Evolutionary conservation across 345 rosid genomes (phyloP).

Genomic region (Eucalyptus virginea): DNA sequence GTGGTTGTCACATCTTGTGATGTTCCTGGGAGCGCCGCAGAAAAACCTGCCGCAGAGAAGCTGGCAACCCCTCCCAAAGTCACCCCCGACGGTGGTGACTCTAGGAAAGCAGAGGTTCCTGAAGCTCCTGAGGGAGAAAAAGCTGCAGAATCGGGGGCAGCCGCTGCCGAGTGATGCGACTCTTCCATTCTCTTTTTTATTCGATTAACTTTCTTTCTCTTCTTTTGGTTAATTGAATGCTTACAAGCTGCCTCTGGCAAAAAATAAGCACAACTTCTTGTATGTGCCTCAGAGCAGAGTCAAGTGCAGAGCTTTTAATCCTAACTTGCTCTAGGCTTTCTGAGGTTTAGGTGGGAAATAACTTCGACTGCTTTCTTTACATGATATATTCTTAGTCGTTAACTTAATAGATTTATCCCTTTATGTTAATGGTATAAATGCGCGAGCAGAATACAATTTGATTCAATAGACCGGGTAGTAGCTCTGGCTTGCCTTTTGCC

Average conservation of each 20-base stretch:
- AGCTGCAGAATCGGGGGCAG: slow-evolving; percentile 9
- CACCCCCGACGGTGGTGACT: not conserved
- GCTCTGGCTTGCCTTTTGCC: not conserved
- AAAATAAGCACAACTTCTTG: not conserved
- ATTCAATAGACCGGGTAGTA: not conserved
- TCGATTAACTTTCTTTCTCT: not conserved
- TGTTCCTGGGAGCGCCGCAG: not conserved
- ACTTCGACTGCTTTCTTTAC: not conserved
- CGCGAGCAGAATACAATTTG: not conserved
- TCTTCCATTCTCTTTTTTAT: not conserved
- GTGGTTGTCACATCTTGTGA: slow-evolving; percentile 4
- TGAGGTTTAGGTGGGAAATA: not conserved
- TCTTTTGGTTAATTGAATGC: not conserved
- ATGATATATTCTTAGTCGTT: not conserved
- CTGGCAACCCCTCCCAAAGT: slow-evolving; percentile 24
- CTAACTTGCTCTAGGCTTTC: not conserved
- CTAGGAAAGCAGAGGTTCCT: slow-evolving; percentile 2
- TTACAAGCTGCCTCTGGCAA: not conserved
- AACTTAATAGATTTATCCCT: not conserved
- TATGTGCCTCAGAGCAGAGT: not conserved
- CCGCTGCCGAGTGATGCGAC: not conserved
- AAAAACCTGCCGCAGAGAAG: not conserved
- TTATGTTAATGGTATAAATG: not conserved
- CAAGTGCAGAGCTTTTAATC: not conserved
- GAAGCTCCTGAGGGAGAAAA: slow-evolving; percentile 18